Evolutionary conservation across 352 stramenopile species (phyloP).

Genomic region (Elongisporangium undulatum): DNA sequence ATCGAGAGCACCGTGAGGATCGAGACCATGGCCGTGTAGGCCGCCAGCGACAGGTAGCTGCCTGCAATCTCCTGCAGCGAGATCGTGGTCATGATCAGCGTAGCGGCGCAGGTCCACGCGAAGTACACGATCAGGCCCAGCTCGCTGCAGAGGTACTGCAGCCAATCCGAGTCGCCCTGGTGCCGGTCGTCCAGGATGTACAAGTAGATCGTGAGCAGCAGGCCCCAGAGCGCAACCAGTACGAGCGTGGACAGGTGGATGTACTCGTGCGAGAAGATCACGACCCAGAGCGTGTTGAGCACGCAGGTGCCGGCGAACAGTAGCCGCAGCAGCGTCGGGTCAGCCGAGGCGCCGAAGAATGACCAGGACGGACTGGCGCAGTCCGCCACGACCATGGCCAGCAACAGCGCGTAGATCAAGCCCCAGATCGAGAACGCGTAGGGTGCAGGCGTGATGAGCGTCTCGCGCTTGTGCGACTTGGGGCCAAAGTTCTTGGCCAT

Average conservation of each 20-base stretch:
- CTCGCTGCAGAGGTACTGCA: constrained; percentile 52
- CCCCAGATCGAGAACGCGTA: constrained; percentile 68
- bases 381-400: constrained; percentile 50
- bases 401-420: constrained; percentile 58
- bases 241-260: constrained; percentile 51
- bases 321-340: constrained; percentile 38
- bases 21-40: constrained; percentile 55
- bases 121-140: constrained; percentile 68
- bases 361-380: constrained; percentile 38
- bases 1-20: constrained; percentile 52
- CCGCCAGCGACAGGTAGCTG: constrained; percentile 42
- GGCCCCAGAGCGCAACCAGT: constrained; percentile 58
- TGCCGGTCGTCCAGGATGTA: constrained; percentile 39
- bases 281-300: constrained; percentile 43
- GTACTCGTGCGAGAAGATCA: constrained; percentile 53
- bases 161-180: constrained; percentile 33
- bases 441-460: constrained; percentile 43
- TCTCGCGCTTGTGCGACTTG: constrained; percentile 45
- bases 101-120: constrained; percentile 63
- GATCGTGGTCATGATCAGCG: constrained; percentile 65
- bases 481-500: constrained; percentile 42
- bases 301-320: constrained; percentile 54
- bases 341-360: constrained; percentile 40
- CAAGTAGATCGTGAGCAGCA: constrained; percentile 53
- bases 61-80: constrained; percentile 40